Evolutionary conservation across 2,329 filamentous ascomycete genomes (phyloP).

Genomic region (Colletotrichum neosansevieriae): DNA sequence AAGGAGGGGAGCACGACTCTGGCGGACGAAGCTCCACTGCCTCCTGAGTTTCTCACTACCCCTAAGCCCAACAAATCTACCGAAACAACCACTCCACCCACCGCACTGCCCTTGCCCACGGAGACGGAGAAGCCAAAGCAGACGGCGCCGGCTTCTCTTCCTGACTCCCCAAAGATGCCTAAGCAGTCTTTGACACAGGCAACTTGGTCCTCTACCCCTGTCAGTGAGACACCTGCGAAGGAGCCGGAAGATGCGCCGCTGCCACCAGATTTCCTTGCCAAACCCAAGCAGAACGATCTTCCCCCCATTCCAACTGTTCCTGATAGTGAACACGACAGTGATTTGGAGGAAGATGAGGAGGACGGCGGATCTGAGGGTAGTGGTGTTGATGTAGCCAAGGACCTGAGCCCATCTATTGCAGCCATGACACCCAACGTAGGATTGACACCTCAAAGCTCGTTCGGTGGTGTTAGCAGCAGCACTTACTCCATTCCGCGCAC

Average conservation of each 20-base stretch:
- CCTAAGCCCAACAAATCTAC: constrained; percentile 46
- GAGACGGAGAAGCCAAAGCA: constrained; percentile 39
- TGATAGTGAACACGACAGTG: constrained; percentile 41
- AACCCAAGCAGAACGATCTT: constrained; percentile 41
- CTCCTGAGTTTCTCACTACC: constrained; percentile 53
- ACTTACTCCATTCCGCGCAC: constrained; percentile 61
- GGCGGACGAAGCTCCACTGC: constrained; percentile 53
- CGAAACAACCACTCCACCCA: constrained; percentile 22
- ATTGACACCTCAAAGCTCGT: constrained; percentile 70
- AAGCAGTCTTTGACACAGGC: constrained; percentile 37
- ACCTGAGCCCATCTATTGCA: constrained; percentile 66
- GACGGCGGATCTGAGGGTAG: constrained; percentile 68
- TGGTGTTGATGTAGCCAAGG: constrained; percentile 74
- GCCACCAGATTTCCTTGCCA: constrained; percentile 53
- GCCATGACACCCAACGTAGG: constrained; percentile 60
- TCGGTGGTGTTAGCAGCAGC: constrained; percentile 61
- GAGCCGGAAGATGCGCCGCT: constrained; percentile 54
- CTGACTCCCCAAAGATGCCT: constrained; percentile 38
- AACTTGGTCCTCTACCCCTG: constrained; percentile 36
- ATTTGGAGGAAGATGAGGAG: constrained; percentile 54
- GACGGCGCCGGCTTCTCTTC: constrained; percentile 41
- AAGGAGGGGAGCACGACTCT: constrained; percentile 39
- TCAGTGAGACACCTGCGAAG: constrained; percentile 22
- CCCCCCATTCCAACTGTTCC: constrained; percentile 35
- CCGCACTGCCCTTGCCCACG: constrained; percentile 23